These are phyloP conservation scores for Tetrahymena malaccensis DNA, from an alignment of 73 alveolate genomes.

Conservation along the genomic window DNA sequence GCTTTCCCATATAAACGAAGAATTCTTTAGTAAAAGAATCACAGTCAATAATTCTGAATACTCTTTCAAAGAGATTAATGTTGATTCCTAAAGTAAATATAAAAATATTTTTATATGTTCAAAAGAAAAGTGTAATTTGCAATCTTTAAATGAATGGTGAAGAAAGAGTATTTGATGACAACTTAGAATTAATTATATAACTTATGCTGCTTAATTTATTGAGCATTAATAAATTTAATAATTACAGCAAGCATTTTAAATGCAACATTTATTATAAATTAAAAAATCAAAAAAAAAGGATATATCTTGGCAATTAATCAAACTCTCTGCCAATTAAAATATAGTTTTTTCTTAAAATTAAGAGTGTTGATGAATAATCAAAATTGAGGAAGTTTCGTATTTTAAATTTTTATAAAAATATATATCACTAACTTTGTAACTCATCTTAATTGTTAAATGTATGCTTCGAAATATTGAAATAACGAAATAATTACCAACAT, in stretches of 20 bases:
- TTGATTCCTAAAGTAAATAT: conserved; percentile 1
- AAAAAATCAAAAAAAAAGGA: neutral
- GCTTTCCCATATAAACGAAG: conserved; percentile 75
- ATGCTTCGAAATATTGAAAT: neutral
- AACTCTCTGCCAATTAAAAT: conserved; percentile 34
- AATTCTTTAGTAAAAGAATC: conserved; percentile 88
- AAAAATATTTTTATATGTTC: no score
- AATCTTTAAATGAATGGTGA: neutral
- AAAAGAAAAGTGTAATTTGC: neutral
- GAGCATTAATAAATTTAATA: neutral
- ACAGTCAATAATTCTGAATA: conserved; percentile 77
- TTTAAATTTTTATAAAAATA: neutral
- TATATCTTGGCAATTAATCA: neutral
- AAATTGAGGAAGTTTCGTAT: neutral
- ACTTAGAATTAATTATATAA: neutral
- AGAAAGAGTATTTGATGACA: neutral
- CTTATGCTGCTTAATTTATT: neutral
- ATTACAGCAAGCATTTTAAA: neutral
- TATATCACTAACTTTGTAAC: neutral
- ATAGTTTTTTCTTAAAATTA: neutral
- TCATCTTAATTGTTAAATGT: neutral
- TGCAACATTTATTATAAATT: neutral
- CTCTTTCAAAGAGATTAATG: conserved; percentile 60
- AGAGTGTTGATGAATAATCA: neutral
- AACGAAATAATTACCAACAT: conserved; percentile 40